Percentiles rank a stretch among this genome's conserved stretches.
Conservation (phyloP, 495 filamentous ascomycete genomes). For the Hypomontagnella submonticulosa region DNA sequence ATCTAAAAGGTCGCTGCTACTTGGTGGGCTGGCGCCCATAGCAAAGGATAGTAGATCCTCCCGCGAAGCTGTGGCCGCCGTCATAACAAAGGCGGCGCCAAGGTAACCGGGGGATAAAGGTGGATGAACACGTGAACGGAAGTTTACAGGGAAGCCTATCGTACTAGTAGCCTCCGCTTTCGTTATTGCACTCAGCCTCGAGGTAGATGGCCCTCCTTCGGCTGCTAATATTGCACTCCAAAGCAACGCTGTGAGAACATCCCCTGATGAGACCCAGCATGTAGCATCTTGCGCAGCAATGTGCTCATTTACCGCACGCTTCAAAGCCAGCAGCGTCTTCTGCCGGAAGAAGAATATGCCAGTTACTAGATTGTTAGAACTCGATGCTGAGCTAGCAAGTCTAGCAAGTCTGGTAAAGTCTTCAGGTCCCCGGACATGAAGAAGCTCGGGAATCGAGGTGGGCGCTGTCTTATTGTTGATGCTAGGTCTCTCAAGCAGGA, state of each 20-base stretch:
- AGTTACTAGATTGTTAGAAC: constrained; percentile 11
- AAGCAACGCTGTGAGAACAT: constrained; percentile 44
- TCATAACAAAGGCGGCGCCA: constrained; percentile 47
- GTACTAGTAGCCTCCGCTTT: constrained; percentile 7
- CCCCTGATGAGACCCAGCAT: constrained; percentile 44
- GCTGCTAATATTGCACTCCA: constrained; percentile 40
- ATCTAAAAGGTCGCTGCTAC: not conserved
- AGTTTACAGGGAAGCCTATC: constrained; percentile 48
- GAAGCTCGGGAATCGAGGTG: constrained; percentile 29
- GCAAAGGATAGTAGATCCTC: constrained; percentile 30
- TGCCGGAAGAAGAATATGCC: constrained; percentile 41
- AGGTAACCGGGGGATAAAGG: constrained; percentile 40
- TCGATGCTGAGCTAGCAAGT: not conserved
- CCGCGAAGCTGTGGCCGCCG: constrained; percentile 25
- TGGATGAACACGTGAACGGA: constrained; percentile 31
- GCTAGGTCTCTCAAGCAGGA: constrained; percentile 1
- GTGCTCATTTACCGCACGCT: constrained; percentile 31
- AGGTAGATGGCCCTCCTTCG: constrained; percentile 7
- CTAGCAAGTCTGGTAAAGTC: constrained; percentile 20
- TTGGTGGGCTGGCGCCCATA: not conserved
- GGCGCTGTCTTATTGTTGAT: not conserved
- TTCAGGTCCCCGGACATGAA: constrained; percentile 25
- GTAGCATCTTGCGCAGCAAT: constrained; percentile 14
- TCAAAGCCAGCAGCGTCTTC: constrained; percentile 29
- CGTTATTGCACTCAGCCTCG: not conserved